These are phyloP conservation scores for Eragrostis tef DNA, from an alignment of 202 grass and related monocot genomes.

Conservation along the genomic window DNA sequence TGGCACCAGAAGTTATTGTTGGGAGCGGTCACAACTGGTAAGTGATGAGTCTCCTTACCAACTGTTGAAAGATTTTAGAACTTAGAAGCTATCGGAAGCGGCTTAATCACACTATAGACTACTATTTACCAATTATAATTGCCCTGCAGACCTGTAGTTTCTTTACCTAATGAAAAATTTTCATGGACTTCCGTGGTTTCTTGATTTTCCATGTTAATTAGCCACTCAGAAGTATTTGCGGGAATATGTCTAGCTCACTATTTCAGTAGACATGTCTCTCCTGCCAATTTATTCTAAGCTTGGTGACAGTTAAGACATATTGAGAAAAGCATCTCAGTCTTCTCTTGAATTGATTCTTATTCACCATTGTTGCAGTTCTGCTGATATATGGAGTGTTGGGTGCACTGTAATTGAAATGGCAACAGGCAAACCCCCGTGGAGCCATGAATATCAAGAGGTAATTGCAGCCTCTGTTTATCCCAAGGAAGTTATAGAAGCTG, in stretches of 20 bases:
- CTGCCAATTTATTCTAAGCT: not conserved
- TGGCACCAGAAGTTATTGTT: conserved; percentile 98
- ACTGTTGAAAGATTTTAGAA: not conserved
- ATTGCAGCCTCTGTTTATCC: not conserved
- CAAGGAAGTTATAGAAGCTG: not conserved
- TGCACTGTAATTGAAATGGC: conserved; percentile 99
- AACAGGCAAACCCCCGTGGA: conserved; percentile 88
- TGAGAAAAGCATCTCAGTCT: conserved; percentile 9
- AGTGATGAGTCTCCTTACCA: conserved; percentile 4
- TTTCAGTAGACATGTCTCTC: not conserved
- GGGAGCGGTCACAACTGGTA: conserved; percentile 90
- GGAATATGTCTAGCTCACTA: not conserved
- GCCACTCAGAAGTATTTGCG: not conserved
- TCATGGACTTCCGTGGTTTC: not conserved
- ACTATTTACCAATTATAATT: not conserved
- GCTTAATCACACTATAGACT: not conserved
- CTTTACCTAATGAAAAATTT: not conserved
- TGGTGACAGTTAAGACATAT: not conserved
- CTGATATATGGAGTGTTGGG: conserved; percentile 98
- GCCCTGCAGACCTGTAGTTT: not conserved
- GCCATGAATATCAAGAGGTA: conserved; percentile 91
- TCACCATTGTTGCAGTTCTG: conserved; percentile 60
- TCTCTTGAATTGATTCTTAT: conserved; percentile 23
- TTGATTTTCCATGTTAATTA: not conserved
- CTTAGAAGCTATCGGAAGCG: not conserved